Evolutionary conservation across 805 yeast species (phyloP), one percentile per base, ranked within the genome.

Genomic region (Ogataea paraovalis): DNA sequence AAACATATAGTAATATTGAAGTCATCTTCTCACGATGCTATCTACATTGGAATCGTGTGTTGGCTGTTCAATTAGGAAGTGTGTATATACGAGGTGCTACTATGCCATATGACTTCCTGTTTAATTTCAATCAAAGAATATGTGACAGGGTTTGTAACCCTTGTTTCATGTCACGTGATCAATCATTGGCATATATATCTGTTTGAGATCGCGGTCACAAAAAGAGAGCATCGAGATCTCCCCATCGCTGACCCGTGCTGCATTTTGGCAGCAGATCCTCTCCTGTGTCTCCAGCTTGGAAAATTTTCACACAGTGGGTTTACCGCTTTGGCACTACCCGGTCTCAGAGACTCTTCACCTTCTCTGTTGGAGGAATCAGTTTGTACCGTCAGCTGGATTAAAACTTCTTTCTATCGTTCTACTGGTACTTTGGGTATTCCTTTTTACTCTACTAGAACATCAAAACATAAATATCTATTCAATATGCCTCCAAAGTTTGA

Each of bases 401-500:
- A 34, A 34, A 34, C 20, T 34, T 34, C 38, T 34, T 34, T 34
- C 38, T 34, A 12, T 18, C n/a, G n/a, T n/a, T n/a, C n/a, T n/a
- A n/a, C n/a, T n/a, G n/a, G n/a, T n/a, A n/a, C n/a, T 40, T 25
- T 10, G 4, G 19, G 12, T 19, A 5, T 19, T 20, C 21, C 16
- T 20, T 21, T 16, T 27, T n/a, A 13, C 39, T 19, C 16, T 25
- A 4, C 40, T 10, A 37, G 25, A 22, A n/a, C 16, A 7, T 3
- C 22, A 8, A 10, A 21, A 5, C 22, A 16, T 39, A 25, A 39
- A 20, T 22, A 23, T 39, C 21, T 22, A 39, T 39, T 16, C 41
- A 79, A 68, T 58, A 87, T 89, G 97, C 96, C 96, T 80, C 96
- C 96, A 81, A 89, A 94, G 83, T 83, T 91, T 80, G 99, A 94